Evolutionary conservation across 257 asterid genomes (phyloP), one percentile per base, ranked within the genome.

Genomic region (Scutellaria galericulata): DNA sequence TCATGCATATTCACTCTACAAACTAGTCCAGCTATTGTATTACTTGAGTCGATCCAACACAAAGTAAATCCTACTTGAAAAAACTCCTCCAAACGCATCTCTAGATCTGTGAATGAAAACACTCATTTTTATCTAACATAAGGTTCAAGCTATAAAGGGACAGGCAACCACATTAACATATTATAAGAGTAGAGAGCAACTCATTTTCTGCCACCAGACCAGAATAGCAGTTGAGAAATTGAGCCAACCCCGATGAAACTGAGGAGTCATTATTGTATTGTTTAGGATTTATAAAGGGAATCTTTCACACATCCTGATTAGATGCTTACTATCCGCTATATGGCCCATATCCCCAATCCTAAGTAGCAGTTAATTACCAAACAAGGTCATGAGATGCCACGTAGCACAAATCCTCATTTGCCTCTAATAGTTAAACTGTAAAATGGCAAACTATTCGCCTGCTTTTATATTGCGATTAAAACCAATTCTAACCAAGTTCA

Each of bases 141-240:
- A 56, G 39, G 63, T 68, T 52, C 64, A 39, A 52, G 52, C 72
- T n/a, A 9, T 6, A 50, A 35, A 31, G 35, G 54, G 53, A 42
- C 22, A 1, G 11, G 41, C 40, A 55, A 9, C 61, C 37, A 10
- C 9, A 37, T 67, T 9, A 31, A 6, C 51, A 37, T 37, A 67
- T 62, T 14, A 60, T 37, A 12, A 66, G 6, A 11, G 60, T 50
- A 50, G 51, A 11, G 50, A 35, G 72, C 13, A 47, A 1, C 45
- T 55, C 37, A 69, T 37, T 15, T 67, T 67, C 72, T 37, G 15
- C 74, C 6, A 60, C 66, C 31, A 39, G 48, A 39, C 6, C 37
- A 5, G 10, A 13, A 13, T 60, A 55, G 27, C 42, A 44, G 48
- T 57, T 22, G 20, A 14, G 51, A 39, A 7, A 39, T 57, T 22